phyloP scores from a whole-genome alignment of 768 basidiomycete species.

The Lactarius deliciosus region DNA sequence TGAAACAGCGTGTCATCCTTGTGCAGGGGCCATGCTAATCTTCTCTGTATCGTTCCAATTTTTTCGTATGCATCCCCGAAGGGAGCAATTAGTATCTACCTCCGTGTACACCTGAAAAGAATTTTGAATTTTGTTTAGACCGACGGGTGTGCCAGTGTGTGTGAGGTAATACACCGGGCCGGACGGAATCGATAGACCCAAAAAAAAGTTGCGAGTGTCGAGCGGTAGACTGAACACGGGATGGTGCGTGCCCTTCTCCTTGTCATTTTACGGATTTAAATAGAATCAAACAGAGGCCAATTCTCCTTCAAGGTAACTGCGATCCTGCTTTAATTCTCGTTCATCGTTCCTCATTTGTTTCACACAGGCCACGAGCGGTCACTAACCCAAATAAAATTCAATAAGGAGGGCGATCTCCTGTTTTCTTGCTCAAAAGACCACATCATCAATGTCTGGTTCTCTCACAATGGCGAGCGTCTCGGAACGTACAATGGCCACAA shows the following conservation, averaged over 20 bases:
- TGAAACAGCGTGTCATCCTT: slow-evolving; percentile 99
- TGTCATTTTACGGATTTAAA: neutral
- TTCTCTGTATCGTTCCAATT: slow-evolving; percentile 99
- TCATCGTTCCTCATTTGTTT: neutral
- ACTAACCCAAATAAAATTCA: slow-evolving; percentile 97
- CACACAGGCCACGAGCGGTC: slow-evolving; percentile 92
- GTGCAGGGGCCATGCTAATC: slow-evolving; percentile 99
- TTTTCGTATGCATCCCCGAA: slow-evolving; percentile 96
- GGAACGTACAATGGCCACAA: slow-evolving; percentile 98
- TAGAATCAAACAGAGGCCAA: neutral
- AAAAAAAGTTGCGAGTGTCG: neutral
- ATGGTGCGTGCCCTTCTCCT: neutral
- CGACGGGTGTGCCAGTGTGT: neutral
- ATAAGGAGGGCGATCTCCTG: slow-evolving; percentile 91
- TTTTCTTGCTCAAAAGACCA: slow-evolving; percentile 97
- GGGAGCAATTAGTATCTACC: slow-evolving; percentile 39
- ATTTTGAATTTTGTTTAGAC: neutral
- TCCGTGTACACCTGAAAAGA: neutral
- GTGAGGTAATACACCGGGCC: neutral
- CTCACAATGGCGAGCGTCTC: slow-evolving; percentile 94
- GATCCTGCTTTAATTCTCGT: slow-evolving; percentile 39
- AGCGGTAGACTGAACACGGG: neutral
- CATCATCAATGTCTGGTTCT: slow-evolving; percentile 94
- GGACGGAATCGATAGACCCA: neutral
- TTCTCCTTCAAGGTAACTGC: neutral